phyloP scores from a whole-genome alignment of 495 filamentous ascomycete genomes.

The Chlorociboria aeruginascens region DNA sequence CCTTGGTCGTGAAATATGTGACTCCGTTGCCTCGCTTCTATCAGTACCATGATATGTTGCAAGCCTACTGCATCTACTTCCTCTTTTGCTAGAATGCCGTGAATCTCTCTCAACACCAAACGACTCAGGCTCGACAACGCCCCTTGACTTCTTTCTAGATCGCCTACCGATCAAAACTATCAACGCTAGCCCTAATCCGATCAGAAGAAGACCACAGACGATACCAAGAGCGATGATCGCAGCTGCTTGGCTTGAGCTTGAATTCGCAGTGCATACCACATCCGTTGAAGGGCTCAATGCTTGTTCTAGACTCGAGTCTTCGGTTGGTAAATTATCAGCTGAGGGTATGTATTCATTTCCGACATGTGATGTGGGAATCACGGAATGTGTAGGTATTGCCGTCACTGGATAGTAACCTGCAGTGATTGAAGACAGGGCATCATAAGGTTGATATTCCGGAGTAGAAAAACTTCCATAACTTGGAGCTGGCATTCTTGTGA shows the following conservation, averaged over 20 bases:
- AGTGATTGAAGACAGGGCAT: not conserved
- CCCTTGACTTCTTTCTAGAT: not conserved
- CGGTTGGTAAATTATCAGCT: not conserved
- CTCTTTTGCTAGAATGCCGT: not conserved
- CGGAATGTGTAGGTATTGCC: no score
- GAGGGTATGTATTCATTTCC: not conserved
- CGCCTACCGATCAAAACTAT: not conserved
- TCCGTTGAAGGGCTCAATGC: no score
- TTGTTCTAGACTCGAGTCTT: not conserved
- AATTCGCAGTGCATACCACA: no score
- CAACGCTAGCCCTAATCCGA: not conserved
- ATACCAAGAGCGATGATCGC: constrained; percentile 7
- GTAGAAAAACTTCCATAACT: no score
- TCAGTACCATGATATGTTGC: not conserved
- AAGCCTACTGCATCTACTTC: not conserved
- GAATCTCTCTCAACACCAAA: not conserved
- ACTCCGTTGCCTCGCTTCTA: not conserved
- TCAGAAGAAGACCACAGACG: constrained; percentile 6
- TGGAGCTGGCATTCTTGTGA: no score
- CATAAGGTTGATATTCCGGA: no score
- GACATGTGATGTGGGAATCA: not conserved
- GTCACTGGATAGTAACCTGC: not conserved
- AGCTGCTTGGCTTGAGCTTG: not conserved
- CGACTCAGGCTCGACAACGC: not conserved
- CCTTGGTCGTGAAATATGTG: no score